These are phyloP conservation scores for Neurospora terricola DNA, from an alignment of 495 filamentous ascomycete genomes.

Conservation along the genomic window DNA sequence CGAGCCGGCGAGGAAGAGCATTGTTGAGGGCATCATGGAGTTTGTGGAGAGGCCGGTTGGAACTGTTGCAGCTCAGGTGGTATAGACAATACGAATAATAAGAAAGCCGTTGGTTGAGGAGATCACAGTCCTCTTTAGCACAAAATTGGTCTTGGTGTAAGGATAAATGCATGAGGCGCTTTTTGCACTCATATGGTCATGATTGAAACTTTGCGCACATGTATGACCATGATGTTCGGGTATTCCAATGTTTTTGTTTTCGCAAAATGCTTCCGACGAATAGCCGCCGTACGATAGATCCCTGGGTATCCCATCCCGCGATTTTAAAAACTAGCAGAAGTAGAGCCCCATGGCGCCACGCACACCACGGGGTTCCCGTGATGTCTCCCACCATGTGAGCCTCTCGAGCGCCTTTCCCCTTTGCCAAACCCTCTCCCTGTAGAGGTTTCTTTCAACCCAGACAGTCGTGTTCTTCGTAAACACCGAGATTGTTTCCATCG, in stretches of 20 bases:
- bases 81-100: conserved; percentile 8
- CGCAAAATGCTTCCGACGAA: neutral
- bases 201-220: neutral
- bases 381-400: neutral
- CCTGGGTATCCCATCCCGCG: neutral
- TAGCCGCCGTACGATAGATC: neutral
- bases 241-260: neutral
- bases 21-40: conserved; percentile 79
- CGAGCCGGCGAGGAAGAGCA: conserved; percentile 65
- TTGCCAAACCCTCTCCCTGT: neutral
- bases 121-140: neutral
- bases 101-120: neutral
- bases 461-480: neutral
- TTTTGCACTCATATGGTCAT: neutral
- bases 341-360: neutral
- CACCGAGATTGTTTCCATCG: neutral
- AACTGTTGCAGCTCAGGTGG: conserved; percentile 67
- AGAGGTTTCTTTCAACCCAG: neutral
- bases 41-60: conserved; percentile 85
- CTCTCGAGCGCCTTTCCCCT: neutral
- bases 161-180: neutral
- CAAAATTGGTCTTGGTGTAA: neutral
- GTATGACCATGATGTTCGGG: neutral
- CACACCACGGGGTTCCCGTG: neutral
- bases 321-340: neutral